A percentile compares a stretch with the other conserved stretches of the same genome.
These are phyloP conservation scores for Pyronema domesticum DNA, from an alignment of 495 filamentous ascomycete genomes.

Conservation along the genomic window DNA sequence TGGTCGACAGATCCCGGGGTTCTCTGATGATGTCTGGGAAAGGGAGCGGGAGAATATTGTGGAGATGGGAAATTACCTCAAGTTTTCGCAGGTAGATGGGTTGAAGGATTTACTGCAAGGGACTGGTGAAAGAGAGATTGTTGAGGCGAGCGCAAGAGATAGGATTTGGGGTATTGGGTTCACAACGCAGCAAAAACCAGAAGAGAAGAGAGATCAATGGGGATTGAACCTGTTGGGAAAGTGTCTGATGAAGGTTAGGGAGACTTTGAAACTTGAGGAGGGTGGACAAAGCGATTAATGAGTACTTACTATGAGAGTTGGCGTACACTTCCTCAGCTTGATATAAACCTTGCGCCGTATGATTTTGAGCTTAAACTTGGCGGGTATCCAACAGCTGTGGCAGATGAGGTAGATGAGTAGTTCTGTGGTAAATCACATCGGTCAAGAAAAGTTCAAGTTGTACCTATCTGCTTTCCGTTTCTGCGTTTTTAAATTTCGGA, in stretches of 20 bases:
- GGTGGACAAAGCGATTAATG: not conserved
- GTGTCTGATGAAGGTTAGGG: slow-evolving; percentile 24
- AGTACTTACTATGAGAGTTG: too few relatives aligned
- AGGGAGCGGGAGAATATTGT: slow-evolving; percentile 38
- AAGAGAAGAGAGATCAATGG: slow-evolving; percentile 34
- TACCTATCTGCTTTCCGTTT: too few relatives aligned
- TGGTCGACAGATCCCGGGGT: slow-evolving; percentile 38
- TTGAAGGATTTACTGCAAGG: slow-evolving; percentile 33
- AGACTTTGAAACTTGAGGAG: slow-evolving; percentile 9
- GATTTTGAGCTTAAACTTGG: too few relatives aligned
- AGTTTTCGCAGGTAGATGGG: slow-evolving; percentile 35
- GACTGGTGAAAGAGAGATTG: slow-evolving; percentile 42
- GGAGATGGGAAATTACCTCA: slow-evolving; percentile 38
- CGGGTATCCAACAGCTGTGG: too few relatives aligned
- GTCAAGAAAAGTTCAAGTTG: too few relatives aligned
- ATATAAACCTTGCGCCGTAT: too few relatives aligned
- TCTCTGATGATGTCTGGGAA: slow-evolving; percentile 37
- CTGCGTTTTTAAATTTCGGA: too few relatives aligned
- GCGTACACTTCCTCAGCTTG: too few relatives aligned
- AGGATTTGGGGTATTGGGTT: slow-evolving; percentile 53
- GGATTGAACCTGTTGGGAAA: slow-evolving; percentile 52
- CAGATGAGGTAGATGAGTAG: too few relatives aligned
- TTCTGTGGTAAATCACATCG: too few relatives aligned
- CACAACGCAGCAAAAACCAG: slow-evolving; percentile 30
- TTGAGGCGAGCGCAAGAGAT: slow-evolving; percentile 47